Base-by-base conservation (phyloP, 331 rosid genomes). In the Cydonia oblonga region DNA sequence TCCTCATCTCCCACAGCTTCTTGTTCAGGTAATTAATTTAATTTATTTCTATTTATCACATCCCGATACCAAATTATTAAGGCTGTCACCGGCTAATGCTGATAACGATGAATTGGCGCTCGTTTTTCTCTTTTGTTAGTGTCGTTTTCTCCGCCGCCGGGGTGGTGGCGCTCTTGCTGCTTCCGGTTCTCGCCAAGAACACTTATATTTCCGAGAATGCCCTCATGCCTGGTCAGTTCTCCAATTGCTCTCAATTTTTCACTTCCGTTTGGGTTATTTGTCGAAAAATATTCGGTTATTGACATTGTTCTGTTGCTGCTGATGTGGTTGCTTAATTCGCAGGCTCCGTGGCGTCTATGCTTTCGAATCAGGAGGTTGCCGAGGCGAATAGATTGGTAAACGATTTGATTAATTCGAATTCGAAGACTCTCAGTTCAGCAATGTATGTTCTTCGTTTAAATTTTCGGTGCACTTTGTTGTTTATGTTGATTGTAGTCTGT, bases 121-220 rank as follows among this genome's bases (percentile, higher is more conserved):
- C 29, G 59, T 24, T 40, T 65, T 25, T 2, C 23, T 78, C 52
- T 56, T 70, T 78, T 67, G 35, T 22, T 89, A 91, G 98, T 44
- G 78, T 86, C 44, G 40, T 91, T 77, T 86, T 93, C 76, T 83
- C 89, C 75, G 15, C 68, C 4, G 90, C 97, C 58, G 98, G 92
- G 56, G 80, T 86, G 72, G 49, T 93, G 73, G 90, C 92, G 64
- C 92, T 93, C 49, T 72, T 93, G 61, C 89, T 93, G 60, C 90
- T 93, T 23, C 98, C 98, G 15, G 49, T 91, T 69, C 90, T 91
- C 30, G 90, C 97, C 75, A 93, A 89, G 89, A 91, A 85, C 85
- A 91, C 96, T 67, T 91, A 91, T 88, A 83, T 89, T 70, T 93
- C 98, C 28, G 97, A 93, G 74, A 93, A 91, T 79, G 92, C 98